Evolutionary conservation across 1,139 yeast species (phyloP).

Genomic region (Debaryomyces fabryi): DNA sequence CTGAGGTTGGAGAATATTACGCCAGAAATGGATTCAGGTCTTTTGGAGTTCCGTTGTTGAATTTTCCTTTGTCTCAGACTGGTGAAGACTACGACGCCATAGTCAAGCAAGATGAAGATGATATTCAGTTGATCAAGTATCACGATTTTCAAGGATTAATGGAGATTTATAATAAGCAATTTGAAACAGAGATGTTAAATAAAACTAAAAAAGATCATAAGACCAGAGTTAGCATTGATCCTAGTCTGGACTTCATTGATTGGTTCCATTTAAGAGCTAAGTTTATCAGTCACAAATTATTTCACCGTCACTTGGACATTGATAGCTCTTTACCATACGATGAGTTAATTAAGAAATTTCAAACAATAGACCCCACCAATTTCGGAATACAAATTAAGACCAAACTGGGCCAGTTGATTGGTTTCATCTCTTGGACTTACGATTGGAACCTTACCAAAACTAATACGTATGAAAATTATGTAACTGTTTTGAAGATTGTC

Average conservation of each 20-base stretch:
- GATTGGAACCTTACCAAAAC: constrained; percentile 30
- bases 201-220: constrained; percentile 29
- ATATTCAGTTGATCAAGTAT: constrained; percentile 25
- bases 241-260: constrained; percentile 36
- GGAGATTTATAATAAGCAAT: constrained; percentile 24
- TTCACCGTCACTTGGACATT: constrained; percentile 22
- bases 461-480: constrained; percentile 21
- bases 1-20: constrained; percentile 75
- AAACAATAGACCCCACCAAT: constrained; percentile 25
- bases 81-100: not conserved
- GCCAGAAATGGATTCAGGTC: constrained; percentile 59
- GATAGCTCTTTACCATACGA: constrained; percentile 28
- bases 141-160: constrained; percentile 36
- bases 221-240: constrained; percentile 33
- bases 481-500: constrained; percentile 34
- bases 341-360: constrained; percentile 24
- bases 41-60: constrained; percentile 43
- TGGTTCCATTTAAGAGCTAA: constrained; percentile 52
- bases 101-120: not conserved
- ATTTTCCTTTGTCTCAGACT: constrained; percentile 9
- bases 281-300: constrained; percentile 35
- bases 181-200: constrained; percentile 18
- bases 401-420: constrained; percentile 23
- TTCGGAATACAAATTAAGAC: constrained; percentile 35
- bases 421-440: constrained; percentile 44